Evolutionary conservation across 2,329 filamentous ascomycete species (phyloP), one percentile per base, ranked within the genome.

Genomic region (Rhynchosporium graminicola): DNA sequence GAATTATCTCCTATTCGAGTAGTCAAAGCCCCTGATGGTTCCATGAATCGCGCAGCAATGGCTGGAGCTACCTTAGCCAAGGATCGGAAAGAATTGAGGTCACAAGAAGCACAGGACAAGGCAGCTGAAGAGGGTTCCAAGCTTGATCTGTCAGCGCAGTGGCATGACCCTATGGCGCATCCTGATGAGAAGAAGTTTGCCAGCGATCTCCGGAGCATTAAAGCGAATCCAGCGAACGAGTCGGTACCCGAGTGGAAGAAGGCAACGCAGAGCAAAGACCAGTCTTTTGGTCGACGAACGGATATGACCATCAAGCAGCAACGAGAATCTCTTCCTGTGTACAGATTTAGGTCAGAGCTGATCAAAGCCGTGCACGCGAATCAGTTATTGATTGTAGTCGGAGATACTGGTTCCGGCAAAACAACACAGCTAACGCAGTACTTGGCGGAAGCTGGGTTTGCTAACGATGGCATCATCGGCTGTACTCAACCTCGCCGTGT

Each of bases 401-500:
- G 95, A 70, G 95, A 99, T 75, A 99, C 95, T 57, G 95, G 95
- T 13, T 97, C 92, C 0, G 95, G 95, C 69, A 99, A 99, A 77
- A 99, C 95, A 0, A 99, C 95, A 0, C 95, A 99, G 74, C 76
- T 99, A 61, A 97, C 95, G 0, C 95, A 99, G 68, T 99, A 96
- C 70, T 82, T 99, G 20, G 94, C 93, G 0, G 95, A 99, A 76
- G 93, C 86, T 54, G 95, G 95, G 0, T 97, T 96, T 72, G 89
- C 88, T 1, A 90, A 96, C 68, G 80, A 89, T 62, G 92, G 93
- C 38, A 89, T 97, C 63, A 95, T 99, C 52, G 95, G 95, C 0
- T 99, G 95, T 74, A 99, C 96, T 0, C 95, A 99, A 70, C 95
- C 95, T 57, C 91, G 95, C 74, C 92, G 95, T 82, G 95, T 98